Conservation (phyloP, 768 basidiomycete species). For the Dentipellis sp. region DNA sequence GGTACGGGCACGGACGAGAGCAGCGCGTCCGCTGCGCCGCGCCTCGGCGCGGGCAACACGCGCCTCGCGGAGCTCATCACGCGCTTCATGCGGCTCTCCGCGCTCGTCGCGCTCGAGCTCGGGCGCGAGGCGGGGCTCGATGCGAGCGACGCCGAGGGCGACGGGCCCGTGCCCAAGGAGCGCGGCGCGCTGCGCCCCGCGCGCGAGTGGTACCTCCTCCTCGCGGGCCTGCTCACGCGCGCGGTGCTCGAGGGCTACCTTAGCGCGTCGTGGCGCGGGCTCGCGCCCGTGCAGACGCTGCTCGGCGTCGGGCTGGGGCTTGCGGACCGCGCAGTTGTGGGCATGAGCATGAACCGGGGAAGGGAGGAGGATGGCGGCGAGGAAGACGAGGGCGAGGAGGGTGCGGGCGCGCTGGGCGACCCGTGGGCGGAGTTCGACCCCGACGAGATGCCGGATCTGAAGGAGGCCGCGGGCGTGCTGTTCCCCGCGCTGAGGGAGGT, state of each 20-base stretch:
- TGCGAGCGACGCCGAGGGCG: conserved; percentile 22
- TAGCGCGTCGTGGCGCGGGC: conserved; percentile 71
- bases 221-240: conserved; percentile 70
- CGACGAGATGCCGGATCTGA: conserved; percentile 62
- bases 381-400: conserved; percentile 6
- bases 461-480: conserved; percentile 56
- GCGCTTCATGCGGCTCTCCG: conserved; percentile 68
- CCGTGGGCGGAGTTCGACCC: conserved; percentile 59
- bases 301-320: conserved; percentile 59
- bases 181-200: conserved; percentile 52
- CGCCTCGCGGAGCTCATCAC: conserved; percentile 58
- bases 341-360: too few relatives aligned
- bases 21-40: conserved; percentile 13
- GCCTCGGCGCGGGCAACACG: conserved; percentile 43
- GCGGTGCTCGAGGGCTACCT: conserved; percentile 82
- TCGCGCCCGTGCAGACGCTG: conserved; percentile 59
- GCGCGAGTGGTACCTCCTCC: conserved; percentile 73
- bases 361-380: neutral
- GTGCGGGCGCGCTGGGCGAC: too few relatives aligned
- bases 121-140: conserved; percentile 55
- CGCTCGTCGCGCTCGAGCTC: conserved; percentile 69
- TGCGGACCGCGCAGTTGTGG: neutral
- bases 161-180: neutral
- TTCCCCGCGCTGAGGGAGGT: conserved; percentile 39
- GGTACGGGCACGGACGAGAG: neutral